Base-by-base conservation (phyloP, 495 filamentous ascomycete genomes). In the Hyaloscypha variabilis region DNA sequence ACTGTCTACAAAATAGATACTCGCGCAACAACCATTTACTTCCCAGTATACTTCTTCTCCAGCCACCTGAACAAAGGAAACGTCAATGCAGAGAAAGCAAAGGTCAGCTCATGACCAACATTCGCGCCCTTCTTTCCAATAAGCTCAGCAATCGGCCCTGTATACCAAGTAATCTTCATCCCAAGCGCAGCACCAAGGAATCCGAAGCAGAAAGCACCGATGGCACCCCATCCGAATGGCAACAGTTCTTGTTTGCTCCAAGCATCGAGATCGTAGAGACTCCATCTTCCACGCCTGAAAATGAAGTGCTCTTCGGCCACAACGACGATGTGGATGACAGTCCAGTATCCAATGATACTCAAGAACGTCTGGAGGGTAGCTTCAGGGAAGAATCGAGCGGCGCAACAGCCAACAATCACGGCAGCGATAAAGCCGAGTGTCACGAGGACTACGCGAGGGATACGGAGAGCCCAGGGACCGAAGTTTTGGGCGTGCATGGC, bases 331-430 rank as follows among this genome's bases (percentile, higher is more conserved):
- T 65, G 54, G 19, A 65, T 49, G 2, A 65, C 54, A 11, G 52
- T 58, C 62, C 62, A 65, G 26, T 58, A 65, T 14, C 62, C 62
- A 36, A 65, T 65, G 24, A 65, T 65, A 24, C 52, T 57, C 28
- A 65, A 26, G 31, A 65, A 57, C 13, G 53, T 57, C 23, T 57
- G 54, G 14, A 65, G 62, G n/a, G 54, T 65, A 2, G 62, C 54
- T 19, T 58, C 53, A 3, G 54, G 54, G 26, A 58, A 57, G 54
- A 58, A 57, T 46, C 36, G 31, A 6, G 52, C 62, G 14, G 54
- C 54, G n/a, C 53, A 57, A 6, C 52, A 65, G 19, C 53, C 54
- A 14, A 65, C 62, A 6, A 65, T 65, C 4, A 65, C 54, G 10
- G 54, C 62, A 10, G 34, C 62, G 14, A 42, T 46, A 17, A 57